Evolutionary conservation across 805 yeast genomes (phyloP).

Genomic region (Dipodascus albidus): DNA sequence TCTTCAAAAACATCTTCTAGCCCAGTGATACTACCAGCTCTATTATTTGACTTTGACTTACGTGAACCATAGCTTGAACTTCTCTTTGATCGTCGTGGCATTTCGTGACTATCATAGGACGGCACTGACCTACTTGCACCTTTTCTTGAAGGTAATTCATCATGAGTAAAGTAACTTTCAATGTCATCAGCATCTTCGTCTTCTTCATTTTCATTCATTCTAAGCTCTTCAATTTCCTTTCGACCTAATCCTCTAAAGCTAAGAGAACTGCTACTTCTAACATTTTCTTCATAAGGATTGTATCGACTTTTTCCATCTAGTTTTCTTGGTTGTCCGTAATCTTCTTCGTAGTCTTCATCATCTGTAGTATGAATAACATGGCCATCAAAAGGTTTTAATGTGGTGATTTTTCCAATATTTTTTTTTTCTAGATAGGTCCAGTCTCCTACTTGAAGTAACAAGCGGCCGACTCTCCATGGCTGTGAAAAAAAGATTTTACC

Average conservation of each 20-base stretch:
- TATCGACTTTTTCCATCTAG: conserved; percentile 6
- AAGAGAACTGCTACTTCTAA: neutral
- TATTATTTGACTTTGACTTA: no score
- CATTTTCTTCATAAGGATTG: conserved; percentile 13
- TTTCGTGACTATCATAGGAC: conserved; percentile 3
- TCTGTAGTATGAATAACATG: conserved; percentile 9
- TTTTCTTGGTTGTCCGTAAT: neutral
- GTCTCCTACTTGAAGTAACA: conserved; percentile 71
- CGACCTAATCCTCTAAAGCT: neutral
- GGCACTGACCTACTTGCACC: conserved; percentile 3
- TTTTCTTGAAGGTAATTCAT: conserved; percentile 4
- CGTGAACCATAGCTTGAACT: no score
- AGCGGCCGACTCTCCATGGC: conserved; percentile 77
- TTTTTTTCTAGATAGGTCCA: conserved; percentile 11
- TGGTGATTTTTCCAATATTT: neutral
- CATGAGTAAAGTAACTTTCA: conserved; percentile 26
- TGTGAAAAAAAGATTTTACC: conserved; percentile 60
- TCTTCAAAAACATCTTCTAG: conserved; percentile 2
- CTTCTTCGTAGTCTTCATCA: conserved; percentile 16
- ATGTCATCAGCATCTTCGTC: conserved; percentile 28
- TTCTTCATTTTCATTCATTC: conserved; percentile 22
- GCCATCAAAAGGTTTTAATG: conserved; percentile 4
- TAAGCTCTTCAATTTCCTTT: conserved; percentile 13
- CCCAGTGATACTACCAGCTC: no score
- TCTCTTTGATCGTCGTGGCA: conserved; percentile 4